Evolutionary conservation across 495 filamentous ascomycete species (phyloP), one percentile per base, ranked within the genome.

Genomic region (Cryomyces minteri): DNA sequence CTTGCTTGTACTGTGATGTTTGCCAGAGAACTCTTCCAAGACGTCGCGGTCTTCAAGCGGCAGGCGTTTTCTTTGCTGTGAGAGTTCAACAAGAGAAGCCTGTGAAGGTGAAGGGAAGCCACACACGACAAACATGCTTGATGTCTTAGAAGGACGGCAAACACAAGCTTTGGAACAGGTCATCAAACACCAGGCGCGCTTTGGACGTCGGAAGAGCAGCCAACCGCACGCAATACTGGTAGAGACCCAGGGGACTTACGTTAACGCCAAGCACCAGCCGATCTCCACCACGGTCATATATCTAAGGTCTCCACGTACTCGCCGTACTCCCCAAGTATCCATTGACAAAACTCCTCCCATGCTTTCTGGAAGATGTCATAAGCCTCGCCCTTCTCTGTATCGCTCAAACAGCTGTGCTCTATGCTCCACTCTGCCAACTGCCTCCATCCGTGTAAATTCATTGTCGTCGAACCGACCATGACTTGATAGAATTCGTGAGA

Each of bases 401-500:
- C 48, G 28, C 32, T 47, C 11, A 64, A 49, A 44, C 61, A 64
- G 43, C 58, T 60, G 47, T 62, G 56, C 31, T 53, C 43, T 10
- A 64, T 43, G 34, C 59, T 62, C 61, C 61, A 64, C 36, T 57
- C 39, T 4, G 54, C 59, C 25, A 64, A 50, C 43, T 64, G 61
- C 44, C 58, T 55, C 59, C 61, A 64, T n/a, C 61, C 57, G 39
- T 64, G 54, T 9, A 64, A 41, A 8, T 32, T 53, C 51, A 64
- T 62, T 11, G 55, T 48, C 6, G 58, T 53, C 14, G 57, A 54
- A 25, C 61, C 61, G 25, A 64, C 61, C 58, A 64, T 62, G 34
- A 61, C 53, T 46, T 64, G 61, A 43, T 64, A 64, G 53, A 62
- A 64, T 42, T 64, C 61, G 44, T 59, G 51, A 18, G 55, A 60